phyloP scores from a whole-genome alignment of 2,329 filamentous ascomycete genomes.

The Arthrobotrys musiformis region DNA sequence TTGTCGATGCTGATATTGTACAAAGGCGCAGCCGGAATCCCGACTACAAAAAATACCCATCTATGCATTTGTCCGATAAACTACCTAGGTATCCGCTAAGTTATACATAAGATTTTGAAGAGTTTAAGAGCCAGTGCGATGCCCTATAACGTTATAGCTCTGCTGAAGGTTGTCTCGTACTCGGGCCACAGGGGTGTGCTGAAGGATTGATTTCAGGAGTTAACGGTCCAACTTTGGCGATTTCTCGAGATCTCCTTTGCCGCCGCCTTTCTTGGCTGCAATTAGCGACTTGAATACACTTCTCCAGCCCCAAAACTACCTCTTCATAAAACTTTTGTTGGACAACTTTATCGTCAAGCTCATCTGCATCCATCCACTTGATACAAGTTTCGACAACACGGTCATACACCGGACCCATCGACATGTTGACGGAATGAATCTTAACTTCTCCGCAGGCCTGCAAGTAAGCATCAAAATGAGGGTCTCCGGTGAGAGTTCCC shows the following conservation, averaged over 20 bases:
- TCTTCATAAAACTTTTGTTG: slow-evolving; percentile 34
- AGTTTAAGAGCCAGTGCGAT: too few species aligned
- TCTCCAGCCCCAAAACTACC: slow-evolving; percentile 16
- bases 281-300: slow-evolving; percentile 10
- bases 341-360: slow-evolving; percentile 24
- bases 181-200: too few species aligned
- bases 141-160: too few species aligned
- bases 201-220: too few species aligned
- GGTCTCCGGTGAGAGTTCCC: neutral
- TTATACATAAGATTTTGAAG: too few species aligned
- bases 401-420: slow-evolving; percentile 19
- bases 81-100: too few species aligned
- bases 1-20: too few species aligned
- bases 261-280: neutral
- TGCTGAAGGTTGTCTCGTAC: too few species aligned
- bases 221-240: too few species aligned
- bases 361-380: slow-evolving; percentile 33
- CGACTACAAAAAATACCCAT: too few species aligned
- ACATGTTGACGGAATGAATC: slow-evolving; percentile 24
- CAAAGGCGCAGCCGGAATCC: too few species aligned
- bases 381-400: slow-evolving; percentile 21
- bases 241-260: neutral
- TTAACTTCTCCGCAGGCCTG: slow-evolving; percentile 22
- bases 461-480: slow-evolving; percentile 19
- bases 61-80: too few species aligned